These are phyloP conservation scores for Naganishia randhawae DNA, from an alignment of 768 basidiomycete species.

Conservation along the genomic window DNA sequence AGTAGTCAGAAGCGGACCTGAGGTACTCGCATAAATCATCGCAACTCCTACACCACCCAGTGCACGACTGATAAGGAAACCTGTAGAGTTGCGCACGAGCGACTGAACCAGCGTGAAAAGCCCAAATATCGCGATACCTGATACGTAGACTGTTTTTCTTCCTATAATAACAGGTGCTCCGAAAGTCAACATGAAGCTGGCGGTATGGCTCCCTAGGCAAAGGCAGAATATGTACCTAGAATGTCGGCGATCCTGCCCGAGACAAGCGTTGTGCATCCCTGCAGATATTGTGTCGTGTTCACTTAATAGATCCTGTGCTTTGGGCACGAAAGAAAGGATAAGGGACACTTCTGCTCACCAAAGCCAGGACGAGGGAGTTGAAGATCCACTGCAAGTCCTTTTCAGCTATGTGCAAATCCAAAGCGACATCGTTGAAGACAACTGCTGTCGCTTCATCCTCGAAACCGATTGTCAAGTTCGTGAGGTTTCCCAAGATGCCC, in stretches of 20 bases:
- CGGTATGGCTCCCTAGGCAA: background rate
- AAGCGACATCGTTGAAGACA: background rate
- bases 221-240: background rate
- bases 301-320: too few species aligned
- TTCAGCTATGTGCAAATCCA: background rate
- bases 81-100: background rate
- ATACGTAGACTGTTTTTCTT: background rate
- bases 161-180: background rate
- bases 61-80: background rate
- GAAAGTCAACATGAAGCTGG: background rate
- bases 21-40: background rate
- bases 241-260: background rate
- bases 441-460: background rate
- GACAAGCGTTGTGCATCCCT: background rate
- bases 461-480: background rate
- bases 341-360: too few species aligned
- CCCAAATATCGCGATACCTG: background rate
- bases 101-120: background rate
- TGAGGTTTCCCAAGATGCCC: background rate
- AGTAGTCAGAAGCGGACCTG: background rate
- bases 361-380: background rate
- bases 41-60: background rate
- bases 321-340: too few species aligned
- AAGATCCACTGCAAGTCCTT: constrained; percentile 10
- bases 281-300: too few species aligned